Conservation (phyloP, 805 yeast species). For the Tetrapisispora fleetii region DNA sequence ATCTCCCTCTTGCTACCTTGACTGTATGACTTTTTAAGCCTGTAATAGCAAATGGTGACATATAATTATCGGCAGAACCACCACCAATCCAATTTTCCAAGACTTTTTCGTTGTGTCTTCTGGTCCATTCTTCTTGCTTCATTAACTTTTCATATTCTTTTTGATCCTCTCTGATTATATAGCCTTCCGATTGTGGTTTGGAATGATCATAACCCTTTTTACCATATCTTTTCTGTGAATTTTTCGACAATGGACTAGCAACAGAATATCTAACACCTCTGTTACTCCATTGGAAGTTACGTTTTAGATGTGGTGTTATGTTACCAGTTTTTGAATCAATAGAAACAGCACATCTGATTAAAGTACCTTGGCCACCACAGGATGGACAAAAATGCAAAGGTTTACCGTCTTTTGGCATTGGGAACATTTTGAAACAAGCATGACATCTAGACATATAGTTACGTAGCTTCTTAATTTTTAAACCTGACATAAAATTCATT, state of each 20-base stretch:
- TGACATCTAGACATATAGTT: slow-evolving; percentile 95
- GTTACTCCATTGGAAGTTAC: slow-evolving; percentile 87
- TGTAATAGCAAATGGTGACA: slow-evolving; percentile 74
- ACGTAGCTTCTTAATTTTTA: slow-evolving; percentile 73
- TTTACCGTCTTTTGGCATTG: slow-evolving; percentile 65
- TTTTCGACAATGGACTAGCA: slow-evolving; percentile 81
- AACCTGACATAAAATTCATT: slow-evolving; percentile 76
- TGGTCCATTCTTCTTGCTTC: slow-evolving; percentile 80
- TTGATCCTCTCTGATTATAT: slow-evolving; percentile 79
- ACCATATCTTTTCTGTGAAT: slow-evolving; percentile 60
- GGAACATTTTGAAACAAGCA: slow-evolving; percentile 82
- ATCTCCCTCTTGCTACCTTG: slow-evolving; percentile 76
- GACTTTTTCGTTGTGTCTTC: slow-evolving; percentile 75
- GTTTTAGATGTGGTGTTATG: slow-evolving; percentile 78
- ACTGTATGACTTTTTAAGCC: slow-evolving; percentile 60
- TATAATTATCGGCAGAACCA: slow-evolving; percentile 64
- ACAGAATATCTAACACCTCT: slow-evolving; percentile 76
- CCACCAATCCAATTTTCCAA: slow-evolving; percentile 88
- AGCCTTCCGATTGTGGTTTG: slow-evolving; percentile 44
- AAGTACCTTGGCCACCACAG: slow-evolving; percentile 84
- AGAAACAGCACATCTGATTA: slow-evolving; percentile 83
- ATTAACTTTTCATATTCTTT: slow-evolving; percentile 83
- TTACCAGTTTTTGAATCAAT: slow-evolving; percentile 71
- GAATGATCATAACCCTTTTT: slow-evolving; percentile 72
- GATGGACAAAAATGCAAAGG: slow-evolving; percentile 85